Percentiles rank a stretch among this genome's conserved stretches.
These are phyloP conservation scores for Isabelozyma gotoi DNA, from an alignment of 805 yeast species.

Conservation along the genomic window DNA sequence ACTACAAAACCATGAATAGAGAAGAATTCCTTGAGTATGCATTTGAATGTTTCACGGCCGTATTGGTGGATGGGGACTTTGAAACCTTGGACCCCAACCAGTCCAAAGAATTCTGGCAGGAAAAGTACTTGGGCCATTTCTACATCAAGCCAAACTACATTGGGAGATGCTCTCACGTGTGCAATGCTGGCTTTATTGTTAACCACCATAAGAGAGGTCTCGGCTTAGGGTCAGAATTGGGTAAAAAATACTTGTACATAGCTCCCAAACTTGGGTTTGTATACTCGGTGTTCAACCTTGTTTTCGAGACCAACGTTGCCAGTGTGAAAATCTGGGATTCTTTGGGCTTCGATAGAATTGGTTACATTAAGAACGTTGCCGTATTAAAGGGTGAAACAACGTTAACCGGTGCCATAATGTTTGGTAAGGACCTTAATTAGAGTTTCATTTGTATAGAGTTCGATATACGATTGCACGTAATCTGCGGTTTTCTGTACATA, in stretches of 20 bases:
- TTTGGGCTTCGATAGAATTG: conserved; percentile 79
- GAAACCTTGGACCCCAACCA: conserved; percentile 5
- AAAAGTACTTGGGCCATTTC: conserved; percentile 64
- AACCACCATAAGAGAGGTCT: conserved; percentile 57
- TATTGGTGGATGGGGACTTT: conserved; percentile 48
- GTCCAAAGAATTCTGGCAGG: conserved; percentile 36
- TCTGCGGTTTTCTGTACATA: too few relatives aligned
- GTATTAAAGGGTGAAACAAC: conserved; percentile 60
- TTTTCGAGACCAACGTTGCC: conserved; percentile 76
- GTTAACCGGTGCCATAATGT: conserved; percentile 75
- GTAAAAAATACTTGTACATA: conserved; percentile 61
- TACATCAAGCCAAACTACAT: conserved; percentile 84
- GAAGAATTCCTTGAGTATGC: conserved; percentile 64
- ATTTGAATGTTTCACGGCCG: conserved; percentile 65
- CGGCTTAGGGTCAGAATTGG: conserved; percentile 71
- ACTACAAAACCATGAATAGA: conserved; percentile 34
- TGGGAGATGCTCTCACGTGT: conserved; percentile 82
- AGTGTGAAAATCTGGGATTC: conserved; percentile 79
- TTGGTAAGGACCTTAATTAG: conserved; percentile 56
- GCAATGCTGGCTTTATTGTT: conserved; percentile 87
- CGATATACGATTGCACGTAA: too few relatives aligned
- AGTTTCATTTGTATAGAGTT: neutral
- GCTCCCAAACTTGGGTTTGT: conserved; percentile 80
- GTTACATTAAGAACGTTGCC: conserved; percentile 73
- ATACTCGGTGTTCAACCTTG: conserved; percentile 85